Base-by-base conservation (phyloP, 495 filamentous ascomycete genomes). In the Talaromyces ruber region DNA sequence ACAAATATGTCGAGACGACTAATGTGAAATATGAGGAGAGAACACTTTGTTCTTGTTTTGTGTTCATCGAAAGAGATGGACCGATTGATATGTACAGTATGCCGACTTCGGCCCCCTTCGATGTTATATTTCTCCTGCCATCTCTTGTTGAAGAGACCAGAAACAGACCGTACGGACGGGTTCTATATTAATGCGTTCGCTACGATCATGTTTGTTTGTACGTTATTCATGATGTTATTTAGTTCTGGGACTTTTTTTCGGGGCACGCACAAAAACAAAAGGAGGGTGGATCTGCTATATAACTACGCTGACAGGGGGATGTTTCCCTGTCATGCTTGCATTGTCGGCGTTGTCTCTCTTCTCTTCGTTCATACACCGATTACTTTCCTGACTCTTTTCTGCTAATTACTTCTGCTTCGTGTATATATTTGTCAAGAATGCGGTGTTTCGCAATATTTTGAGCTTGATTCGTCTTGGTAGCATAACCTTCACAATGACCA, bases 341-440 rank as follows among this genome's bases (percentile, higher is more conserved):
- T 47, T 59, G 57, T 9, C 16, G 50, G 50, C 60, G 47, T 62
- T 53, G 50, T 28, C 34, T 57, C 22, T 57, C 11, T 37, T 30
- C 22, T 45, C n/a, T 39, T 55, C 30, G 21, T 45, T 59, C 30
- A 59, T 59, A 45, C 34, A 59, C 32, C 57, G 57, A 24, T 26
- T 43, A 25, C 32, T 28, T 6, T 45, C 11, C 54, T 57, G n/a
- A n/a, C n/a, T 43, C 34, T 3, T 37, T 58, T 30, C 9, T 32
- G 16, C 16, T 58, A 5, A 25, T 47, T 47, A 18, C 43, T 18
- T 47, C 43, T 47, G 50, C n/a, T 53, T 53, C 50, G 25, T 53
- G 50, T 53, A 53, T 53, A 53, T 53, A 53, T 28, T 53, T 53
- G 24, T 28, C 11, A 16, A 28, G 22, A 24, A 53, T 53, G 50